These are phyloP conservation scores for Ustilago tritici DNA, from an alignment of 1,284 basidiomycete genomes.

Conservation along the genomic window DNA sequence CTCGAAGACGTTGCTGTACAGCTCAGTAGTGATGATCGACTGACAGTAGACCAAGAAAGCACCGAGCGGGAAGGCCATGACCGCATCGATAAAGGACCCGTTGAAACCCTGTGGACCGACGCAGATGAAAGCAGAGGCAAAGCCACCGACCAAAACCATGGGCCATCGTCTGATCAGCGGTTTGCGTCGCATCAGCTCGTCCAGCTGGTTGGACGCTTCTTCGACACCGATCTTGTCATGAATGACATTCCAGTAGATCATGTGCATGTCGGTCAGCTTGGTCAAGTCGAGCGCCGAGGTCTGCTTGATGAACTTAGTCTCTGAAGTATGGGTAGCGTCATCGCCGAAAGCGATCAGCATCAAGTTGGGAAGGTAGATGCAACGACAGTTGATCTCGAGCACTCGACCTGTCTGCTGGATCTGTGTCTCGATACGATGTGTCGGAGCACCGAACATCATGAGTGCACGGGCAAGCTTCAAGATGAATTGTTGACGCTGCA, in stretches of 20 bases:
- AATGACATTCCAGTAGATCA: constrained; percentile 87
- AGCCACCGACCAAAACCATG: constrained; percentile 81
- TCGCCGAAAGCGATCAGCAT: constrained; percentile 77
- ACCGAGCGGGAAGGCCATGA: constrained; percentile 82
- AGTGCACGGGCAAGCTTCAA: constrained; percentile 87
- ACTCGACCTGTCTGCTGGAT: constrained; percentile 86
- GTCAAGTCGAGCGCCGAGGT: constrained; percentile 63
- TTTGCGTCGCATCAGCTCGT: constrained; percentile 79
- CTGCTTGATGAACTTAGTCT: constrained; percentile 76
- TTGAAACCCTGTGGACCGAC: constrained; percentile 71
- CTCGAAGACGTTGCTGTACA: constrained; percentile 89
- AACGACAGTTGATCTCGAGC: constrained; percentile 84
- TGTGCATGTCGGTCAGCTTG: constrained; percentile 77
- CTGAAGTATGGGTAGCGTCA: constrained; percentile 83
- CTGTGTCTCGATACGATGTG: constrained; percentile 86
- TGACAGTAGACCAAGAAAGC: constrained; percentile 74
- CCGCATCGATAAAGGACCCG: constrained; percentile 83
- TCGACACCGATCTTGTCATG: constrained; percentile 86
- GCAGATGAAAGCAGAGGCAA: constrained; percentile 82
- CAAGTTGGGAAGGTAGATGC: constrained; percentile 87
- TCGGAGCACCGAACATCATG: constrained; percentile 96
- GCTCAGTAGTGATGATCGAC: constrained; percentile 72
- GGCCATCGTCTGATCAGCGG: constrained; percentile 70
- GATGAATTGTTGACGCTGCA: constrained; percentile 88
- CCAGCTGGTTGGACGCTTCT: constrained; percentile 80